phyloP scores from a whole-genome alignment of 169 alveolate species.

The Eimeria praecox region DNA sequence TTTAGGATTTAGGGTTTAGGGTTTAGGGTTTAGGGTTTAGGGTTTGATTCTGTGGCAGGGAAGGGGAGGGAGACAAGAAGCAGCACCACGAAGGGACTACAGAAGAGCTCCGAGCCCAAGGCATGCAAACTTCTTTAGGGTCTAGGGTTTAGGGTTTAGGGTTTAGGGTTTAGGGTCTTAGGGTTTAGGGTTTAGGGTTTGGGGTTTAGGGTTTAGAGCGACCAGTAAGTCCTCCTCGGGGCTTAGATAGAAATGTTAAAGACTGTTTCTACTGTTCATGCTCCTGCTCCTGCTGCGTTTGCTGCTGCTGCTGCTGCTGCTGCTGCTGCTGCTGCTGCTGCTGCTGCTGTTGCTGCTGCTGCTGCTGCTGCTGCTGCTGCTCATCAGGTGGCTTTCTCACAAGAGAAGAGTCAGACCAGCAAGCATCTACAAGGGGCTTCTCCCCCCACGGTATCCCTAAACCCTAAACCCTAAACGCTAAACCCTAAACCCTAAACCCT shows the following conservation, averaged over 20 bases:
- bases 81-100: background rate
- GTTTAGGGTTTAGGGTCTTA: background rate
- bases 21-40: conserved; percentile 1
- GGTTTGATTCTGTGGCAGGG: background rate
- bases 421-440: background rate
- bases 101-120: background rate
- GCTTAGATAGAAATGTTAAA: background rate
- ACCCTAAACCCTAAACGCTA: background rate
- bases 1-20: background rate
- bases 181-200: background rate
- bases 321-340: background rate
- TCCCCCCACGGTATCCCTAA: background rate
- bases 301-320: conserved; percentile 4
- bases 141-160: background rate
- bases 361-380: background rate
- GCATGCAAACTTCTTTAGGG: background rate
- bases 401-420: background rate
- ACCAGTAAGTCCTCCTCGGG: background rate
- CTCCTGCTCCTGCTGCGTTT: background rate
- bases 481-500: background rate
- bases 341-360: conserved; percentile 2
- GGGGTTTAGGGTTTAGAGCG: background rate
- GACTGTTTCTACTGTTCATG: background rate
- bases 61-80: background rate
- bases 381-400: background rate